Base-by-base conservation (phyloP, 805 yeast species). In the Lachancea quebecensis region DNA sequence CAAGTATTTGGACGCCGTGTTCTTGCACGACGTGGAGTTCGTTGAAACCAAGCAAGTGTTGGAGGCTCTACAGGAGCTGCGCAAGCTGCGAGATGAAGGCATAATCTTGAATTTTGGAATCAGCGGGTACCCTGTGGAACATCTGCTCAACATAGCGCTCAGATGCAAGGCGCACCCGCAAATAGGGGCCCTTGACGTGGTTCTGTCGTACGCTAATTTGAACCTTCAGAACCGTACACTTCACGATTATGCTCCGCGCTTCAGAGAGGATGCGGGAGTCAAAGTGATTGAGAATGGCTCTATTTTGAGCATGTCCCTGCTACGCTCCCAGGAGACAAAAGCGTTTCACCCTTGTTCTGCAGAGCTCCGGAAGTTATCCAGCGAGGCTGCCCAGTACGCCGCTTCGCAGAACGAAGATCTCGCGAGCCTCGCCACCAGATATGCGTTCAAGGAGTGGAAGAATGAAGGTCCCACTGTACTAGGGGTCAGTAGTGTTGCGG, bases 1-100 rank as follows among this genome's bases (percentile, higher is more conserved):
- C 0, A 48, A 54, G 2, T 87, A 88, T 60, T 60, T 91, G 50
- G 97, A 90, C 62, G 66, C 85, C 48, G 90, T 91, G 5, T 86
- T 85, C 61, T 69, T 89, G 53, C 98, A 91, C 64, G 98, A 90
- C 59, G 78, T 89, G 39, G 98, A 90, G 60, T 91, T 90, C 64
- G 84, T 80, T 7, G 60, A 73, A 0, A 74, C 74, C 29, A 69
- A 61, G 1, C 75, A 75, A 17, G 76, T 81, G 4, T 55, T 77
- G 12, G 82, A 62, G 21, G 96, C 95, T 0, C 67, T 91, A 42
- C 66, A 61, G 25, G 81, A 79, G 52, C 68, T 88, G 52, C 74
- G 68, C 53, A 63, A 60, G 39, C 65, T 90, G 53, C 85, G 87
- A 58, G 53, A 70, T 5, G 79, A 78, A 51, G 95, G 95, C 0